phyloP scores from a whole-genome alignment of 2,329 filamentous ascomycete genomes.

The Pseudocercospora eumusae region DNA sequence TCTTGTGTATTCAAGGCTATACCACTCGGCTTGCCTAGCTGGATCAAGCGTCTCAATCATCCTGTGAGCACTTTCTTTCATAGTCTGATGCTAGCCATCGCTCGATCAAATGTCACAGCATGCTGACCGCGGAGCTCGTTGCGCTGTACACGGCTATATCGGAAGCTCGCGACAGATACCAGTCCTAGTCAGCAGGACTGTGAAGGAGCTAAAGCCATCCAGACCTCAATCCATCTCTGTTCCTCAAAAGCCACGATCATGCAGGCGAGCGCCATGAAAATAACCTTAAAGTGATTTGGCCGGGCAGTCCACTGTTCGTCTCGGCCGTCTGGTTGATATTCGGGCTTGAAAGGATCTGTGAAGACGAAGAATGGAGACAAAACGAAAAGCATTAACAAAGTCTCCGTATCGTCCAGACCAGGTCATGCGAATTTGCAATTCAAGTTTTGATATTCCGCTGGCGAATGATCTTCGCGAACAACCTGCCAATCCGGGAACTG shows the following conservation, averaged over 20 bases:
- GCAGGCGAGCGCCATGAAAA: not conserved
- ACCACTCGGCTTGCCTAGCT: too few relatives aligned
- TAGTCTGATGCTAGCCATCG: not conserved
- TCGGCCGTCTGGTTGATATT: not conserved
- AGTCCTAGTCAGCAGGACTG: not conserved
- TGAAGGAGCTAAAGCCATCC: not conserved
- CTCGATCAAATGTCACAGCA: not conserved
- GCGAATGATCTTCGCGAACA: not conserved
- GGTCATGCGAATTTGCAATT: not conserved
- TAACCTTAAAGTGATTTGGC: conserved; percentile 4
- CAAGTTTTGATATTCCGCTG: not conserved
- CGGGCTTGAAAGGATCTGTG: not conserved
- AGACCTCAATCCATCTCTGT: not conserved
- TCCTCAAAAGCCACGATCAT: not conserved
- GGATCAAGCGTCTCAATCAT: not conserved
- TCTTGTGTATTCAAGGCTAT: too few relatives aligned
- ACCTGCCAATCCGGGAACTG: not conserved
- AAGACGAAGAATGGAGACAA: not conserved
- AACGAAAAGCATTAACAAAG: not conserved
- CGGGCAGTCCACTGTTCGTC: not conserved
- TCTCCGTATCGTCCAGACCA: not conserved
- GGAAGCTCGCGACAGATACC: not conserved
- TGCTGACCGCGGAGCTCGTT: not conserved
- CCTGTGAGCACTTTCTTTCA: not conserved
- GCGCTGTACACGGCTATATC: not conserved